Conservation (phyloP, 495 filamentous ascomycete genomes). For the Penicillium malachiteum region DNA sequence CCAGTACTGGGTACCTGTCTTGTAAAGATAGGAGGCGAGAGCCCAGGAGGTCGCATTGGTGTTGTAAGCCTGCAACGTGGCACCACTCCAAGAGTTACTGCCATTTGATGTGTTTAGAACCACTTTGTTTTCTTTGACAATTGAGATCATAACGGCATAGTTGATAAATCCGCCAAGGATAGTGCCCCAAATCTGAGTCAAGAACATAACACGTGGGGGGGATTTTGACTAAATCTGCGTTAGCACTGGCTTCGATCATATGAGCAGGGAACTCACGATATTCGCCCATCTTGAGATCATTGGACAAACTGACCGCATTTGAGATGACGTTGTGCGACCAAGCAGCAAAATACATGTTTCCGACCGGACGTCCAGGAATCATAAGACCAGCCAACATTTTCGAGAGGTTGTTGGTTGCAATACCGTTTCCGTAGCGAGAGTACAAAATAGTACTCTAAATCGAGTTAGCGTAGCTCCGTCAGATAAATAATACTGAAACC, state of each 20-base stretch:
- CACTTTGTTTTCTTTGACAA: constrained; percentile 34
- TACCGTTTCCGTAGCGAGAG: constrained; percentile 34
- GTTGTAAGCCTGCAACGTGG: constrained; percentile 41
- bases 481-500: not conserved
- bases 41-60: constrained; percentile 47
- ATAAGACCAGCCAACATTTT: constrained; percentile 40
- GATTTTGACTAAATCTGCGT: constrained; percentile 37
- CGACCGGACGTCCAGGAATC: constrained; percentile 44
- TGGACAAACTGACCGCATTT: constrained; percentile 34
- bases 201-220: constrained; percentile 46
- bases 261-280: constrained; percentile 23
- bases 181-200: constrained; percentile 44
- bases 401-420: constrained; percentile 40
- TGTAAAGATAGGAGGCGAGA: constrained; percentile 42
- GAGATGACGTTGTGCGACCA: constrained; percentile 40
- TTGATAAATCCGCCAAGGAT: constrained; percentile 48
- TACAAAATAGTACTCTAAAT: constrained; percentile 32
- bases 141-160: constrained; percentile 49
- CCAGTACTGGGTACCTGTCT: constrained; percentile 24
- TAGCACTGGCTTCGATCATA: not conserved
- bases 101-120: constrained; percentile 41
- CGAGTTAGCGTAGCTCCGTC: not conserved
- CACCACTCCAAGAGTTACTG: constrained; percentile 48
- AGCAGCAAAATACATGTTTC: constrained; percentile 44
- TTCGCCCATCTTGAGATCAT: constrained; percentile 39